A percentile compares a stretch with the other conserved stretches of the same genome.
Conservation (phyloP, 805 yeast species). For the Metahyphopichia silvanorum region DNA sequence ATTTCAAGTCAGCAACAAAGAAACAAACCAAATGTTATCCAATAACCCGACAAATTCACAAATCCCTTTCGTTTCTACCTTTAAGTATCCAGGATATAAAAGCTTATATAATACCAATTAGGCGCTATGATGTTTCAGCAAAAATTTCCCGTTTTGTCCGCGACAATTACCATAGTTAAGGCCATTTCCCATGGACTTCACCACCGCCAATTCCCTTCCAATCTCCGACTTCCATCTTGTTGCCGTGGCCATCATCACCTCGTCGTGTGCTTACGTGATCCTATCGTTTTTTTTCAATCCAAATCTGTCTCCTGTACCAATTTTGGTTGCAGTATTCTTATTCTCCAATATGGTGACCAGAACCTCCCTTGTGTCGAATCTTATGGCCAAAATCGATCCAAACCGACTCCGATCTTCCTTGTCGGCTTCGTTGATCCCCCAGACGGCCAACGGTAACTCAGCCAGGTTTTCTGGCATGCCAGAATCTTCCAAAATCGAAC, state of each 20-base stretch:
- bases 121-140: no score
- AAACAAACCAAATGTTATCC: no score
- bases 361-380: not conserved
- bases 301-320: conserved; percentile 22
- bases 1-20: no score
- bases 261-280: no score
- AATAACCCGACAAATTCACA: no score
- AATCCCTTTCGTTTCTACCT: no score
- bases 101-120: no score
- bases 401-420: not conserved
- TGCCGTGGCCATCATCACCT: not conserved
- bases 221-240: conserved; percentile 1
- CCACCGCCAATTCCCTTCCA: not conserved
- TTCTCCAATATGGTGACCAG: conserved; percentile 31
- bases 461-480: conserved; percentile 12
- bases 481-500: conserved; percentile 22
- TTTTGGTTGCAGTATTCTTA: conserved; percentile 26
- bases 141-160: no score
- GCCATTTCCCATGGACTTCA: not conserved
- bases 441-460: conserved; percentile 3
- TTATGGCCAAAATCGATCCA: not conserved
- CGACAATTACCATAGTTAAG: no score
- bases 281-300: conserved; percentile 11
- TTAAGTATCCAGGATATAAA: no score
- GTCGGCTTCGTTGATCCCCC: not conserved